Evolutionary conservation across 2,329 filamentous ascomycete genomes (phyloP).

Genomic region (Aspergillus sp.): DNA sequence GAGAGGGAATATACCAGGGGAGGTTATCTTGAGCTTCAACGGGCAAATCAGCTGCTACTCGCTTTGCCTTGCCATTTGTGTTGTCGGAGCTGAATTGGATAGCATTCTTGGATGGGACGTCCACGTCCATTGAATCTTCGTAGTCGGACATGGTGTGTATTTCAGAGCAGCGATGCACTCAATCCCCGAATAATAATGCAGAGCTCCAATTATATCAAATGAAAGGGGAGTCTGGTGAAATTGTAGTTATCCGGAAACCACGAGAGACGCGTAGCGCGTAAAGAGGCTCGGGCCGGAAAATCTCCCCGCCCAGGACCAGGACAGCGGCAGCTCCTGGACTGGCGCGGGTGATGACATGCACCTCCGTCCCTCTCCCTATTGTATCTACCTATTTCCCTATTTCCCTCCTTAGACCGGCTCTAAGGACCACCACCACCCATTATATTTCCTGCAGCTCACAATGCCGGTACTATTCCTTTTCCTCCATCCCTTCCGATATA

Average conservation of each 20-base stretch:
- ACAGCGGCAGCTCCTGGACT: neutral
- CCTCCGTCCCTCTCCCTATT: conserved; percentile 14
- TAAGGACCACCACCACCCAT: conserved; percentile 16
- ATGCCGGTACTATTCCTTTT: conserved; percentile 49
- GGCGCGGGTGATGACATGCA: conserved; percentile 31
- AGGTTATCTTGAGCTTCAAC: conserved; percentile 91
- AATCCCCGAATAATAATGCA: no score
- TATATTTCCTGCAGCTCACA: conserved; percentile 25
- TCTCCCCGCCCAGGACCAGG: conserved; percentile 16
- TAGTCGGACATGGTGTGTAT: conserved; percentile 53
- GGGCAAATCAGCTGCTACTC: conserved; percentile 87
- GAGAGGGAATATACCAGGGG: conserved; percentile 67
- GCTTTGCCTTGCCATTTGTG: conserved; percentile 76
- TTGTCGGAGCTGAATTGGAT: conserved; percentile 74
- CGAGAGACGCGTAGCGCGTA: conserved; percentile 42
- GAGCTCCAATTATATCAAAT: no score
- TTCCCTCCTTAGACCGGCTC: conserved; percentile 22
- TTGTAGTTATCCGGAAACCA: conserved; percentile 6
- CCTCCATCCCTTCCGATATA: neutral
- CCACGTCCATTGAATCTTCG: conserved; percentile 70
- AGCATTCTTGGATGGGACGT: conserved; percentile 53
- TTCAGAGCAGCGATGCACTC: no score
- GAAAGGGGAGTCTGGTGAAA: neutral
- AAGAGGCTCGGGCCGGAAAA: conserved; percentile 47
- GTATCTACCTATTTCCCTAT: conserved; percentile 11